phyloP scores from a whole-genome alignment of 140 eudicot genomes.

The Stevia rebaudiana region DNA sequence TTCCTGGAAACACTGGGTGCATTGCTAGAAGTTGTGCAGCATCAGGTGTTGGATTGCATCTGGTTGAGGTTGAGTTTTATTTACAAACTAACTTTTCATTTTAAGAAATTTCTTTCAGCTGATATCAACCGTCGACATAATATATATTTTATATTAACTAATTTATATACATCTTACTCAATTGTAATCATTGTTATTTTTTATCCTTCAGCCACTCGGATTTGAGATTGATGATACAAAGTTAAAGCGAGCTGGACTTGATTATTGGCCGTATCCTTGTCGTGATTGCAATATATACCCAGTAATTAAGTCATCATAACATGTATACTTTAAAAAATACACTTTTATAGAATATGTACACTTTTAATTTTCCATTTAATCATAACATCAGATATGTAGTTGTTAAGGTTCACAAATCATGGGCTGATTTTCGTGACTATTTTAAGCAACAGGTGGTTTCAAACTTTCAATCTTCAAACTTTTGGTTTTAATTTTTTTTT shows the following conservation, averaged over 20 bases:
- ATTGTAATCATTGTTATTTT: background rate
- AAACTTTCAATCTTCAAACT: constrained; percentile 3
- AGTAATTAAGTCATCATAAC: background rate
- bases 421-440: constrained; percentile 81
- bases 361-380: constrained; percentile 11
- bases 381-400: constrained; percentile 67
- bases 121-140: no score
- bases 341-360: constrained; percentile 6
- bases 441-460: constrained; percentile 62
- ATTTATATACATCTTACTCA: background rate
- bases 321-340: no score
- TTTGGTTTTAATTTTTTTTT: background rate
- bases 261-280: constrained; percentile 99
- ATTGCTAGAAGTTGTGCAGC: constrained; percentile 98
- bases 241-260: constrained; percentile 95
- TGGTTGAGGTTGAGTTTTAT: constrained; percentile 52
- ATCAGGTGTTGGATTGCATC: constrained; percentile 82
- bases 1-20: constrained; percentile 95
- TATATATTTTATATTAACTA: no score
- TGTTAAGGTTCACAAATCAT: constrained; percentile 81
- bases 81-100: background rate
- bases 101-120: background rate
- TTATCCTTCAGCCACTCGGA: constrained; percentile 70
- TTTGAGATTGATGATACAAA: constrained; percentile 79
- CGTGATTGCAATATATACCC: constrained; percentile 7